Conservation (phyloP, 2,329 filamentous ascomycete genomes). For the Colletotrichum musae region DNA sequence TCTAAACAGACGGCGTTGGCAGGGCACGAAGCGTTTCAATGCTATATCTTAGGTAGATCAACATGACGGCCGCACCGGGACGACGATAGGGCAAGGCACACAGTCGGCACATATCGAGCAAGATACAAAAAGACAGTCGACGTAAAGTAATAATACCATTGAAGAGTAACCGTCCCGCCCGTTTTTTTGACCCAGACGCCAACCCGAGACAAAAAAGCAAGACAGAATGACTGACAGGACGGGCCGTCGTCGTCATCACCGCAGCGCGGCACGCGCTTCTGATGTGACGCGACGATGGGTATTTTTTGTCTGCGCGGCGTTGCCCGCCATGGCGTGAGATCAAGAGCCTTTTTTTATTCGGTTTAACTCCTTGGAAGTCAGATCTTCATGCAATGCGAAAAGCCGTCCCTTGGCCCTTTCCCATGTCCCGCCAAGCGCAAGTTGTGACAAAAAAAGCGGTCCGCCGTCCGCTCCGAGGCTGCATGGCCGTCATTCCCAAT, state of each 20-base stretch:
- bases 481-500: constrained; percentile 38
- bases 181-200: constrained; percentile 29
- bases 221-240: constrained; percentile 9
- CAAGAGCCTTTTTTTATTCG: constrained; percentile 44
- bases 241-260: not conserved
- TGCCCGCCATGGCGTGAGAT: constrained; percentile 28
- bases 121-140: constrained; percentile 8
- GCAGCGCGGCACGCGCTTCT: not conserved
- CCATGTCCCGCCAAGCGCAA: constrained; percentile 41
- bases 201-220: constrained; percentile 6
- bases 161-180: constrained; percentile 19
- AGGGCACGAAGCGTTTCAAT: constrained; percentile 2
- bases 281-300: not conserved
- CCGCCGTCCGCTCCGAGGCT: constrained; percentile 36
- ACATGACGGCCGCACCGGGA: not conserved
- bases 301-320: not conserved
- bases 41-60: not conserved
- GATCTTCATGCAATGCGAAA: constrained; percentile 43
- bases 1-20: constrained; percentile 2
- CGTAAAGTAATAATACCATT: constrained; percentile 38
- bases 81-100: not conserved
- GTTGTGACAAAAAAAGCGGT: constrained; percentile 39
- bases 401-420: constrained; percentile 36
- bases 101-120: not conserved
- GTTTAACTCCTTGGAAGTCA: constrained; percentile 41